phyloP scores from a whole-genome alignment of 257 asterid genomes.

The Solanum virginianum region DNA sequence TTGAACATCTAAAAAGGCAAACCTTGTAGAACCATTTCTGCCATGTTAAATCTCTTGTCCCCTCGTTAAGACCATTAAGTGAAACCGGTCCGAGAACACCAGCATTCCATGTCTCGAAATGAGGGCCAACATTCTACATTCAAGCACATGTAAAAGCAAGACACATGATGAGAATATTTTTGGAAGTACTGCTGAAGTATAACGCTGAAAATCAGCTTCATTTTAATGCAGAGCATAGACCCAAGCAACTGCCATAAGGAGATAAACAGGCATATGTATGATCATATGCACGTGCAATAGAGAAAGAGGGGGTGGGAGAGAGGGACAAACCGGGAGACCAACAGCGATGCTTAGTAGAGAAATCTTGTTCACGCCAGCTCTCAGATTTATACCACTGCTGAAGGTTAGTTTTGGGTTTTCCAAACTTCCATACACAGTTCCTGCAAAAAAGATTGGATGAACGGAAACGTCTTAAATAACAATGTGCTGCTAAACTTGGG shows the following conservation, averaged over 20 bases:
- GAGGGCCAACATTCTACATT: slow-evolving; percentile 86
- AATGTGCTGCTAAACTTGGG: not conserved
- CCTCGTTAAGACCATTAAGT: slow-evolving; percentile 80
- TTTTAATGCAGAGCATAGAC: not conserved
- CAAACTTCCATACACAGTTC: slow-evolving; percentile 17
- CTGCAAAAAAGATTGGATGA: slow-evolving; percentile 14
- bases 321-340: slow-evolving; percentile 26
- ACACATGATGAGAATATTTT: not conserved
- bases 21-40: slow-evolving; percentile 97
- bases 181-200: not conserved
- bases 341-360: slow-evolving; percentile 21
- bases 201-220: not conserved
- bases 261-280: not conserved
- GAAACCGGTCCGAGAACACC: slow-evolving; percentile 98
- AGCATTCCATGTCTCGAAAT: slow-evolving; percentile 96
- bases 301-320: slow-evolving; percentile 3
- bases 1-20: not conserved
- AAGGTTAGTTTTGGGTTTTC: slow-evolving; percentile 21
- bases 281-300: not conserved
- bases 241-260: not conserved
- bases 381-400: slow-evolving; percentile 16
- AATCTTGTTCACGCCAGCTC: slow-evolving; percentile 20
- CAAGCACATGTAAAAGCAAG: not conserved
- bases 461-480: not conserved
- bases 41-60: slow-evolving; percentile 90